phyloP scores from a whole-genome alignment of 2,329 filamentous ascomycete genomes.

The Metarhizium humberi region DNA sequence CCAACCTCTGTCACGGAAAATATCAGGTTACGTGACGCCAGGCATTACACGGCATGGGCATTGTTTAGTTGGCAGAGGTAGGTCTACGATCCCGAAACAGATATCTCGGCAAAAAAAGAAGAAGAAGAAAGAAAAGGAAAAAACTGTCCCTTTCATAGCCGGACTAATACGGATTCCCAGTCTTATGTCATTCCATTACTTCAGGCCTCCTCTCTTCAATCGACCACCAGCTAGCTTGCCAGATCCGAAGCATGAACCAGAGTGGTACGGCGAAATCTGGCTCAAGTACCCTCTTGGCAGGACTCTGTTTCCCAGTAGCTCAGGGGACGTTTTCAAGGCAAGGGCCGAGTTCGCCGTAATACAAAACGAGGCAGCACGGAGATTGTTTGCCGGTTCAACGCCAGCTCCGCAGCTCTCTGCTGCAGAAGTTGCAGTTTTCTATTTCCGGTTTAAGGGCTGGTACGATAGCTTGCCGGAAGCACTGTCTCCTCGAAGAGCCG shows the following conservation, averaged over 20 bases:
- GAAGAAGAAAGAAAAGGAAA: too few relatives aligned
- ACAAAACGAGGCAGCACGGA: conserved; percentile 16
- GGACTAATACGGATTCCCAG: not conserved
- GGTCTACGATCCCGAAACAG: not conserved
- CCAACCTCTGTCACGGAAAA: not conserved
- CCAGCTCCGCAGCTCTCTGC: not conserved
- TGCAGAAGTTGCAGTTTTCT: conserved; percentile 1
- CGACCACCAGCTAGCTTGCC: conserved; percentile 19
- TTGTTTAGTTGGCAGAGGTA: conserved; percentile 24
- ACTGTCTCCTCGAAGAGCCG: conserved; percentile 15
- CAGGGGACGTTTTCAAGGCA: conserved; percentile 18
- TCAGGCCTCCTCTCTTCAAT: conserved; percentile 14
- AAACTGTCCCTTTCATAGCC: not conserved
- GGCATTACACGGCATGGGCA: conserved; percentile 23
- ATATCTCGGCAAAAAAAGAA: too few relatives aligned
- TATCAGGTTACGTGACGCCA: conserved; percentile 10
- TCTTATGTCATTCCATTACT: conserved; percentile 7
- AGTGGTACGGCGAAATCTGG: conserved; percentile 21
- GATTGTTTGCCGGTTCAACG: not conserved
- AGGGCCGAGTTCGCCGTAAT: conserved; percentile 17
- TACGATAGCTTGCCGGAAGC: conserved; percentile 12
- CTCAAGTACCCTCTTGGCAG: conserved; percentile 18
- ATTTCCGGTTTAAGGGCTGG: conserved; percentile 13
- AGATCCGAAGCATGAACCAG: conserved; percentile 9
- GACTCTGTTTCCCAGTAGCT: conserved; percentile 11